Evolutionary conservation across 768 basidiomycete species (phyloP).

Genomic region (Serendipita sp.): DNA sequence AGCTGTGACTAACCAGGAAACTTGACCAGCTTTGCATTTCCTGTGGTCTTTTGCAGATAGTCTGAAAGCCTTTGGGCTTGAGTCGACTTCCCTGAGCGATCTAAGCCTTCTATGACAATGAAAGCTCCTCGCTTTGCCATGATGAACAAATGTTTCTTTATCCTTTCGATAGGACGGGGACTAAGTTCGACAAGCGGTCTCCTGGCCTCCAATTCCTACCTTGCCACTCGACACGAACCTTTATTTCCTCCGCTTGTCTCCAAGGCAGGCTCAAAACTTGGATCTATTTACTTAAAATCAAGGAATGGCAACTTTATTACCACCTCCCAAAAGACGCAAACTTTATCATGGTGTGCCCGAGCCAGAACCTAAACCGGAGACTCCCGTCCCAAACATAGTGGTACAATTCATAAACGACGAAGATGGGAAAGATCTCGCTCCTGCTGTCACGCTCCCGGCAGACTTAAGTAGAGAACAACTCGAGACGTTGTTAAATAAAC

Average conservation of each 20-base stretch:
- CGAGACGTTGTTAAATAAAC: slow-evolving; percentile 77
- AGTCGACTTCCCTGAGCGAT: slow-evolving; percentile 87
- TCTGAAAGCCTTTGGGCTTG: slow-evolving; percentile 51
- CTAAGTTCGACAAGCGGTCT: not conserved
- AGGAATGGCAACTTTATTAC: slow-evolving; percentile 70
- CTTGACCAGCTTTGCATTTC: slow-evolving; percentile 45
- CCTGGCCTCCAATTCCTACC: too few relatives aligned
- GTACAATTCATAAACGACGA: slow-evolving; percentile 90
- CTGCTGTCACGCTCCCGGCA: slow-evolving; percentile 77
- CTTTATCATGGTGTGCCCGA: slow-evolving; percentile 58
- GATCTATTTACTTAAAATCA: not conserved
- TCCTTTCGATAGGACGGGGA: not conserved
- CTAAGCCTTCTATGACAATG: slow-evolving; percentile 91
- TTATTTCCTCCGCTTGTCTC: not conserved
- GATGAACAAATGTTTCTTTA: not conserved
- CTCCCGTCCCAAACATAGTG: slow-evolving; percentile 48
- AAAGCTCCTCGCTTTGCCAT: slow-evolving; percentile 49
- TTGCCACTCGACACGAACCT: not conserved
- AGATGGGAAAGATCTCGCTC: slow-evolving; percentile 64
- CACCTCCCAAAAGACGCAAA: slow-evolving; percentile 80
- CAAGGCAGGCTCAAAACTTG: not conserved
- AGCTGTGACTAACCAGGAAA: slow-evolving; percentile 56
- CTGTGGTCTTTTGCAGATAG: slow-evolving; percentile 29
- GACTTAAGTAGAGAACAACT: slow-evolving; percentile 71
- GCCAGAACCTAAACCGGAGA: slow-evolving; percentile 28